Evolutionary conservation across 176 grass and related monocot species (phyloP).

Genomic region (Aegilops umbellulata): DNA sequence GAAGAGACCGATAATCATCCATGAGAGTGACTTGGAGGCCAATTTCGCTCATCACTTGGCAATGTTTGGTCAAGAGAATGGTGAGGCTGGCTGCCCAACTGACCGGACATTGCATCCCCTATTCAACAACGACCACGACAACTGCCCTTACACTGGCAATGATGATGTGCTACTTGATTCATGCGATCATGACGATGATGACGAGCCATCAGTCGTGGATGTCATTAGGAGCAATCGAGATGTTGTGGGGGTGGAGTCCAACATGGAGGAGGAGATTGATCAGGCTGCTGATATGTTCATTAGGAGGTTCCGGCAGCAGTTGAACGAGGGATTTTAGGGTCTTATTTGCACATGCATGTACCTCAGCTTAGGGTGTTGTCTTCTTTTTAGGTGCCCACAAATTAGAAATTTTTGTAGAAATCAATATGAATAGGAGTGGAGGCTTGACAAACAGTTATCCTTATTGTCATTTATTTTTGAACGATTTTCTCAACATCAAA

Average conservation of each 20-base stretch:
- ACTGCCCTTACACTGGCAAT: not conserved
- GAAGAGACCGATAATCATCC: not conserved
- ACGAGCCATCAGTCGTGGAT: conserved; percentile 54
- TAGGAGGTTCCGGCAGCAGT: conserved; percentile 41
- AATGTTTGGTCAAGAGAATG: not conserved
- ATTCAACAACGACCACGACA: conserved; percentile 9
- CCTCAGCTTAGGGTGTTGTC: not conserved
- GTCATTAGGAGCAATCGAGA: conserved; percentile 50
- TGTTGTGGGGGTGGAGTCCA: conserved; percentile 49
- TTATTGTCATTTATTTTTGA: not conserved
- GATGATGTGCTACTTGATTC: not conserved
- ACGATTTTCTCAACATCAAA: not conserved
- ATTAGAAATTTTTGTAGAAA: not conserved
- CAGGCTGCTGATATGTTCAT: conserved; percentile 73
- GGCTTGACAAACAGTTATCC: not conserved
- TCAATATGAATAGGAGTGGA: not conserved
- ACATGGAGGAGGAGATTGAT: conserved; percentile 76
- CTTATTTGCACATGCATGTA: not conserved
- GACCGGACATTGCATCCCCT: not conserved
- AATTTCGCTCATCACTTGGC: not conserved
- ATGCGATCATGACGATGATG: not conserved
- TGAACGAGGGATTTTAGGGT: conserved; percentile 20
- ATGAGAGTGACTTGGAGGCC: not conserved
- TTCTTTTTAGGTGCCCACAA: not conserved
- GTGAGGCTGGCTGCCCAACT: not conserved